Base-by-base conservation (phyloP, 2,329 filamentous ascomycete species). In the Akanthomyces uredinophilus region DNA sequence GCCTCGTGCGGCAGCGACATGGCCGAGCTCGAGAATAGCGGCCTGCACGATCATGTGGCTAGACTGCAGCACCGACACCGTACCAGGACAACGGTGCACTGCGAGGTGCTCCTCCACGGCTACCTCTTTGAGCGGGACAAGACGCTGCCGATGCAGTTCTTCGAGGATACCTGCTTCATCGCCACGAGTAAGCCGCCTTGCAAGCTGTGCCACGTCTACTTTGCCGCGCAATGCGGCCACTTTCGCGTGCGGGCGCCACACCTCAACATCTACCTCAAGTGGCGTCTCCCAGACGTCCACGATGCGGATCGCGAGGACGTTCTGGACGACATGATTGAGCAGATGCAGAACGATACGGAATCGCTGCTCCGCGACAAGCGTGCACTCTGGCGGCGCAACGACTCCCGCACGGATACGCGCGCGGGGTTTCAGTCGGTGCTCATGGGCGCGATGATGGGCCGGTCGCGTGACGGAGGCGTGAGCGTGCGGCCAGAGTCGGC, bases 131-230 rank as follows among this genome's bases (percentile, higher is more conserved):
- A 50, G 5, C 51, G 49, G 13, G 63, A 22, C 4, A 46, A 46
- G 5, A 63, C 55, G 11, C 6, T 35, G 3, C 32, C 32, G 3
- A 44, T 53, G 6, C 37, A 43, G 4, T 77, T 72, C 64, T 75
- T 70, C 66, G 62, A 68, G 2, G 60, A 67, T 7, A 65, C 63
- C 27, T 63, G 65, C 11, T 77, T 74, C 52, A 74, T 77, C 8
- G 74, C 71, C 7, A 65, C 65, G 29, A 75, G 72, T 67, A 76
- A 77, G 62, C 73, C 72, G 0, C 70, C 71, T 0, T 77, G 75
- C 47, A 65, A 68, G 0, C 68, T 76, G 2, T 77, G 75, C 27
- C 27, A 66, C 1, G 68, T 70, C 29, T 76, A 75, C 35, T 72
- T 77, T 20, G 24, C 46, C 0, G 20, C 43, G 1, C 53, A 58